Evolutionary conservation across 352 stramenopile species (phyloP), one percentile per base, ranked within the genome.

Genomic region (Phytophthora chlamydospora): DNA sequence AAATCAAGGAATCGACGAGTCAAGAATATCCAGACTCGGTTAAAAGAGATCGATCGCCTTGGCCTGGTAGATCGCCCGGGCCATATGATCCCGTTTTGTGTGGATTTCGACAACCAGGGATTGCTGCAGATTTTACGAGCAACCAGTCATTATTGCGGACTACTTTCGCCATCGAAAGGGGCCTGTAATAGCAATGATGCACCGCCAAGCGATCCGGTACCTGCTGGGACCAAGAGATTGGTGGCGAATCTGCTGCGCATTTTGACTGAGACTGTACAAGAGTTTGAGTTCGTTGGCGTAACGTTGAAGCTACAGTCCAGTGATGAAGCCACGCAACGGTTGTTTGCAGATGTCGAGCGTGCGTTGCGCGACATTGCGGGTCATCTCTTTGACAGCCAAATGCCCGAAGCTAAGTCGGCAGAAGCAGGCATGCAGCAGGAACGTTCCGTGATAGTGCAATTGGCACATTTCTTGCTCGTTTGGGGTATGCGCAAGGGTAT

Each of bases 41-140:
- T 87, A 16, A 73, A 73, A 48, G 70, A 73, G 47, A 40, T 89
- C 27, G 58, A 78, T 14, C 59, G 75, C 10, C 34, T 83, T 39
- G 32, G 44, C 19, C 16, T 64, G 8, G 50, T 53, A 7, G 81
- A 93, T 73, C 55, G 55, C 38, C 66, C 65, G 13, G 83, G 80
- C 13, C 85, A 89, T 45, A 66, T 80, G 32, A 69, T 90, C 34
- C 83, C 83, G 1, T 92, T 89, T 62, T 86, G 67, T 35, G 51
- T 84, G 9, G 79, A 89, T 54, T 89, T 90, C 56, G 51, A 70
- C 10, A 73, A 86, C 32, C 19, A 63, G 4, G 75, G 78, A n/a
- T 32, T 88, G 16, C 36, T 80, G 6, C 60, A 71, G 21, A 62
- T 80, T 59, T 46, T 83, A 11, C 45, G 41, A 49, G 71, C 68